Base-by-base conservation (phyloP, 139 green algal species). In the Coelastrella sp. region DNA sequence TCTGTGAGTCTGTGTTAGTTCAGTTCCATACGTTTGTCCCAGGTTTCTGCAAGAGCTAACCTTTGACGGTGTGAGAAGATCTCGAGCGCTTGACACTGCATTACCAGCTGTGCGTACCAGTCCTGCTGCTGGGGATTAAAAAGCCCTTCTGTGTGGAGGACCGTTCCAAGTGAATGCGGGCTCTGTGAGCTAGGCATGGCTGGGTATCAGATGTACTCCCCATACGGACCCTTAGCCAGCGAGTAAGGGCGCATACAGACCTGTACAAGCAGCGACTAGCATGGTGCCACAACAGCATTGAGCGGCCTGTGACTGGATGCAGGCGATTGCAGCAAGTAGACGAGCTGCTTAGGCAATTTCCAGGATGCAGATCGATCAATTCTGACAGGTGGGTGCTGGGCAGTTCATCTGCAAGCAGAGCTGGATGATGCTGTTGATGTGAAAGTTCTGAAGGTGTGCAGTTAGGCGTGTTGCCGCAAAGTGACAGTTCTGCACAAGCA, bases 241-340 rank as follows among this genome's bases (percentile, higher is more conserved):
- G 85, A 90, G 85, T 90, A 61, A 68, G 85, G 15, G n/a, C 17
- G 27, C 66, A 25, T 15, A 49, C 15, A 60, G 60, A 61, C n/a
- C 63, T 19, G 10, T 7, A 87, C 20, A 12, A 78, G 61, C 8
- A 78, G 61, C 60, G 11, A n/a, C 4, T 49, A 49, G 35, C 25
- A 70, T 60, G 6, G 19, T 76, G 24, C 14, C 4, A n/a, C 12
- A 57, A 24, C 24, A 74, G 24, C 24, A 17, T 60, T 60, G 3
- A 70, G 63, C 12, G 12, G 12, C 63, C 7, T 22, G 22, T 84
- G 58, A 73, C 15, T 49, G 35, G 35, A 58, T 84, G 85, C 73
- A 90, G 85, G 73, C 85, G 85, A 12, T 24, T 49, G 58, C 85
- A 90, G 85, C 85, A 90, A 27, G 35, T 90, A 49, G 85, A 90